These are phyloP conservation scores for Brassica hybrid DNA, from an alignment of 441 rosid species.

Conservation along the genomic window DNA sequence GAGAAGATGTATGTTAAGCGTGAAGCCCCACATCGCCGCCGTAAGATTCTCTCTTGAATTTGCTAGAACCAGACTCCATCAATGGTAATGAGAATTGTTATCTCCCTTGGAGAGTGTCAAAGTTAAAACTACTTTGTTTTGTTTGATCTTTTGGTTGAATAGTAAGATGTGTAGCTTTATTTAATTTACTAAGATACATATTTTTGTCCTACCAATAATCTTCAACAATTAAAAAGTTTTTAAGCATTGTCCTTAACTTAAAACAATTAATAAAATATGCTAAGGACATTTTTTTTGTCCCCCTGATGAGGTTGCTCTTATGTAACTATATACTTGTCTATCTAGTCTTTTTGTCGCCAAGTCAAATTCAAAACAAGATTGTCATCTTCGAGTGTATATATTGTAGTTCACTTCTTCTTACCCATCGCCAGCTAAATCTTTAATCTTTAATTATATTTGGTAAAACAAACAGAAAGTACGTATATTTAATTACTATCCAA, in stretches of 20 bases:
- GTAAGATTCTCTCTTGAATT: conserved; percentile 72
- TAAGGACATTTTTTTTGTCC: too few relatives aligned
- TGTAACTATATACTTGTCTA: conserved; percentile 23
- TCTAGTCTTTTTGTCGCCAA: conserved; percentile 20
- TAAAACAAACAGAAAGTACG: conserved; percentile 26
- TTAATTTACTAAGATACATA: too few relatives aligned
- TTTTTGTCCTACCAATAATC: too few relatives aligned
- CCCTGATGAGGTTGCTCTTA: too few relatives aligned
- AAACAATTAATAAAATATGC: too few relatives aligned
- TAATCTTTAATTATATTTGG: conserved; percentile 32
- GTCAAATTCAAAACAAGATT: conserved; percentile 28
- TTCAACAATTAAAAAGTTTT: too few relatives aligned
- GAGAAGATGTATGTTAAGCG: conserved; percentile 85
- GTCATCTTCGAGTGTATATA: conserved; percentile 26
- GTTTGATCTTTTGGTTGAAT: conserved; percentile 31
- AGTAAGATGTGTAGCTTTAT: conserved; percentile 30
- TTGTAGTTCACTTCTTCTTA: conserved; percentile 44
- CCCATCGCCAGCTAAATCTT: conserved; percentile 44
- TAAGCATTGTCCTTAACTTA: too few relatives aligned
- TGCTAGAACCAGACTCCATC: conserved; percentile 11
- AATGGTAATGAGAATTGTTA: conserved; percentile 13
- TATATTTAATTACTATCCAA: background rate
- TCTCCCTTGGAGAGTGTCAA: conserved; percentile 5
- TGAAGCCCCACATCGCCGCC: conserved; percentile 80
- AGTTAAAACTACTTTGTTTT: conserved; percentile 20